A percentile compares a stretch with the other conserved stretches of the same genome.
phyloP scores from a whole-genome alignment of 768 basidiomycete species.

The Pulveroboletus sp. region DNA sequence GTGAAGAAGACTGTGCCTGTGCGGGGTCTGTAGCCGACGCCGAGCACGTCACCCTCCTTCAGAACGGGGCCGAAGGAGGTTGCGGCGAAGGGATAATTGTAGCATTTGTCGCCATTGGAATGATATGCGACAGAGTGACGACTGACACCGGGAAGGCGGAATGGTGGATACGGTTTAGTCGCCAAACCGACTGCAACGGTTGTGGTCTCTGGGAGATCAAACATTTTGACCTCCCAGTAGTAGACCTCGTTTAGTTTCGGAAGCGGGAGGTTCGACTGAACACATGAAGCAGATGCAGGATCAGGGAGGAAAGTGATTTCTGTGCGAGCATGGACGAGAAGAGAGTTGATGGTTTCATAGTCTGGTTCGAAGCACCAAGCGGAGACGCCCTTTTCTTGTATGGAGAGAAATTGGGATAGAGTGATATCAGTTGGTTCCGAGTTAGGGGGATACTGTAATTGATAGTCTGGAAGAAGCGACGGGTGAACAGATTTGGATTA shows the following conservation, averaged over 20 bases:
- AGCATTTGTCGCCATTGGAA: constrained; percentile 93
- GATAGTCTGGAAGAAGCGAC: constrained; percentile 54
- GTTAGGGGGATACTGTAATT: constrained; percentile 87
- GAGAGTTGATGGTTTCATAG: constrained; percentile 88
- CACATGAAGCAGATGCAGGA: constrained; percentile 88
- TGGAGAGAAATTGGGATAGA: constrained; percentile 95
- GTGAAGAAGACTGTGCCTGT: constrained; percentile 99
- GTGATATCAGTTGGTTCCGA: constrained; percentile 98
- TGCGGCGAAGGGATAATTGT: constrained; percentile 93
- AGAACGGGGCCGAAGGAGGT: constrained; percentile 77
- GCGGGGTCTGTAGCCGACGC: constrained; percentile 92
- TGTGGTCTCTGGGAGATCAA: constrained; percentile 85
- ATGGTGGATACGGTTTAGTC: constrained; percentile 95
- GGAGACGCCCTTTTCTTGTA: constrained; percentile 98
- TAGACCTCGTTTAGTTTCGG: constrained; percentile 99
- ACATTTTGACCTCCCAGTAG: constrained; percentile 99
- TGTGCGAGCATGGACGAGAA: constrained; percentile 92
- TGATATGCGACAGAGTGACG: constrained; percentile 92
- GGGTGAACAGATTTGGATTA: constrained; percentile 7
- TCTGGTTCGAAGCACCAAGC: constrained; percentile 99
- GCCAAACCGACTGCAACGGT: constrained; percentile 91
- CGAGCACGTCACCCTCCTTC: constrained; percentile 93
- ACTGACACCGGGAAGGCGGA: constrained; percentile 84
- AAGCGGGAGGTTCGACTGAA: constrained; percentile 94
- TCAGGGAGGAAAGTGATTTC: constrained; percentile 98